Conservation (phyloP, 2,329 filamentous ascomycete genomes). For the Hypomyces perniciosus region DNA sequence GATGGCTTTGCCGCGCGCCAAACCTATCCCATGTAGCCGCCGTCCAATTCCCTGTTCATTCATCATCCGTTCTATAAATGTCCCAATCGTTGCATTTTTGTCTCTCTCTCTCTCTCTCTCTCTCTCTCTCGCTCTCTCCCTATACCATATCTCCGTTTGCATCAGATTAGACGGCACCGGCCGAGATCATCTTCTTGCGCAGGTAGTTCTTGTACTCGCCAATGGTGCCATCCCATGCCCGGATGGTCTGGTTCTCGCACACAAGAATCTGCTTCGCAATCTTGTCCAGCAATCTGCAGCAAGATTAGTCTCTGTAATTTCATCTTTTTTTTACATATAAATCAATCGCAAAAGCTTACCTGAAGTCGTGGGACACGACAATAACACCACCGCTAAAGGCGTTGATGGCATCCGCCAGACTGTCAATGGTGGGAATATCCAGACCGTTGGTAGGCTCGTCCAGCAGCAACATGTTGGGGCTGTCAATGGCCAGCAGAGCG, state of each 20-base stretch:
- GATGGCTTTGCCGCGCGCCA: constrained; percentile 16
- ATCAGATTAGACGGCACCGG: constrained; percentile 71
- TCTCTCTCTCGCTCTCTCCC: not conserved
- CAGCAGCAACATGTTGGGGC: constrained; percentile 94
- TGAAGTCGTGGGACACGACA: constrained; percentile 98
- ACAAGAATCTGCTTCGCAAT: constrained; percentile 99
- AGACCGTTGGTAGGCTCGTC: constrained; percentile 99
- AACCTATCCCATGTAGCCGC: constrained; percentile 12
- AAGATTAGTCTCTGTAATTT: constrained; percentile 14
- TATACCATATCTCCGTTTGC: not conserved
- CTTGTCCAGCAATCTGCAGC: constrained; percentile 82
- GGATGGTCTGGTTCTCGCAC: constrained; percentile 95
- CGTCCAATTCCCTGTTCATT: constrained; percentile 13
- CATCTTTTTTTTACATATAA: not conserved
- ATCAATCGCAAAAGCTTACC: constrained; percentile 49
- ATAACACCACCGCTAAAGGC: constrained; percentile 94
- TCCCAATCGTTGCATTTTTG: constrained; percentile 13
- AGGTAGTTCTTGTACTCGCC: constrained; percentile 97
- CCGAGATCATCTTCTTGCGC: constrained; percentile 95
- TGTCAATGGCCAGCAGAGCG: constrained; percentile 87
- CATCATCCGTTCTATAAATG: constrained; percentile 18
- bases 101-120: not conserved
- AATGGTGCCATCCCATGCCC: constrained; percentile 81
- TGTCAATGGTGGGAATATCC: constrained; percentile 98
- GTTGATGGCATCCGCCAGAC: constrained; percentile 94